These are phyloP conservation scores for Elsinoe arachidis DNA, from an alignment of 2,329 filamentous ascomycete species.

Conservation along the genomic window DNA sequence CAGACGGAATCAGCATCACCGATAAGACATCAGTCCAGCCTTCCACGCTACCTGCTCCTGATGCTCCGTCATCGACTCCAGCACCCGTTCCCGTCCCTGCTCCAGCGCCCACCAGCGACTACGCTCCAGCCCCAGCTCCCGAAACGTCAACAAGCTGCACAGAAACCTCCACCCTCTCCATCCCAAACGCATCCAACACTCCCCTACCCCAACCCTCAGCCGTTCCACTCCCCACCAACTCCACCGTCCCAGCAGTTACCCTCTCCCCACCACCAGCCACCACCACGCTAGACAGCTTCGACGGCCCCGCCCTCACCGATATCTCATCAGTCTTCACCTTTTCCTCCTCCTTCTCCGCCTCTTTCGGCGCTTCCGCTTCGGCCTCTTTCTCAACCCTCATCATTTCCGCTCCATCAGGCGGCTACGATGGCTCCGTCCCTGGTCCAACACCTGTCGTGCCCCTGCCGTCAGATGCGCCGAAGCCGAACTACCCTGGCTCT, in stretches of 20 bases:
- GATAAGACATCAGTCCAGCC: background rate
- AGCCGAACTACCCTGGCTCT: background rate
- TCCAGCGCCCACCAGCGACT: background rate
- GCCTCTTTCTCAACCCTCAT: background rate
- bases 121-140: background rate
- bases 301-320: background rate
- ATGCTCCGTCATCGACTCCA: background rate
- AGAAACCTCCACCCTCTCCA: background rate
- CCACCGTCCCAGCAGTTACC: background rate
- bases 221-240: conserved; percentile 1
- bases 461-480: background rate
- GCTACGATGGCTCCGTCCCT: background rate
- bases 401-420: background rate
- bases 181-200: background rate
- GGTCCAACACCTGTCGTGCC: background rate
- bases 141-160: background rate
- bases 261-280: background rate
- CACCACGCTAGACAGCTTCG: background rate
- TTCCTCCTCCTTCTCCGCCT: background rate
- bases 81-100: background rate
- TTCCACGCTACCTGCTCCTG: background rate
- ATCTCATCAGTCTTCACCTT: background rate
- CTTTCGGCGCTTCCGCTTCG: background rate
- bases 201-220: background rate
- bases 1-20: background rate